Base-by-base conservation (phyloP, 2,329 filamentous ascomycete species). In the Claviceps pazoutovae region DNA sequence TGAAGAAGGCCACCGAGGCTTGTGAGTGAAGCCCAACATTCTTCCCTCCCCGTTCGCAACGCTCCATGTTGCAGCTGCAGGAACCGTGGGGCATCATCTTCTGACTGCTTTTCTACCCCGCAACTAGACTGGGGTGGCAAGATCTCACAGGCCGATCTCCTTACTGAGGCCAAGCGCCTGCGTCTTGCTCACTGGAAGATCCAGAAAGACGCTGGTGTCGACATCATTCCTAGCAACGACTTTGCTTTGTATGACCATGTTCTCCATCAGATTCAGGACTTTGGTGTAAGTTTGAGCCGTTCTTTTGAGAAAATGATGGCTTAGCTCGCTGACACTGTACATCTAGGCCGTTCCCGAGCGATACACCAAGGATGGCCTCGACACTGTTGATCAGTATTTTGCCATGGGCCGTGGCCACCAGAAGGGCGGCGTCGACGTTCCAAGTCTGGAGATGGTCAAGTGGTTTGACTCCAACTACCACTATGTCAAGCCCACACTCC, bases 391-490 rank as follows among this genome's bases (percentile, higher is more conserved):
- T 75, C 84, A 95, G 76, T 97, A 96, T 84, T 98, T 98, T 68
- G 93, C 93, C 73, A 95, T 98, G 88, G 93, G 93, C 67, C 88
- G 93, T 84, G 93, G 93, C 68, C 90, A 94, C 76, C 93, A 98
- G 76, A 94, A 88, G 83, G 82, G 83, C 67, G 82, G 87, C 71
- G 79, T 97, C 63, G 93, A 98, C 72, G 93, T 97, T 60, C 88
- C 91, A 62, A 81, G 79, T 66, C 77, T 95, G 73, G 93, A 98
- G 81, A 98, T 98, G 93, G 93, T 98, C 65, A 98, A 98, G 81
- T 98, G 93, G 93, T 98, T 98, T 70, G 93, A 98, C 80, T 95
- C 89, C 60, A 98, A 98, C 86, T 98, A 98, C 84, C 93, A 97
- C 82, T 98, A 98, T 73, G 93, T 97, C 76, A 97, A 97, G 84